Evolutionary conservation across 495 filamentous ascomycete species (phyloP), one percentile per base, ranked within the genome.

Genomic region (Annulohypoxylon stygium): DNA sequence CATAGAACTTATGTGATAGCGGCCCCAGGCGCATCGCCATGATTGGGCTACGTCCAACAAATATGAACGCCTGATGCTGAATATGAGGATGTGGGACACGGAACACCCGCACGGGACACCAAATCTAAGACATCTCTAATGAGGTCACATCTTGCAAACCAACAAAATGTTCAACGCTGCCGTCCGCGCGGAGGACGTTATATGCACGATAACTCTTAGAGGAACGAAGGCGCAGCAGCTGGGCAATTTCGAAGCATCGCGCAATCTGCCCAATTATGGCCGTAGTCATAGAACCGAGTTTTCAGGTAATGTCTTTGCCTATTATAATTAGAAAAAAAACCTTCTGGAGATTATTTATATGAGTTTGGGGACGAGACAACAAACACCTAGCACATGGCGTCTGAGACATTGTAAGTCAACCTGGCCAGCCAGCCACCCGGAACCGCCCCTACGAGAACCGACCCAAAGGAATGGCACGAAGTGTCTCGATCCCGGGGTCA

Each of bases 401-500:
- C 25, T 63, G 43, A 63, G 18, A 60, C 37, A 60, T 54, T 55
- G 11, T 12, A 53, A 47, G 16, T 51, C 43, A 43, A 43, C 36
- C n/a, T 47, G 37, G 10, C 37, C 30, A 14, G 8, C 25, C 43
- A 25, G 61, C 55, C 58, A 64, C 23, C 67, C 63, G 70, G 70
- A 67, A 63, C 11, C 41, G 51, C 34, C 59, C 64, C 58, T 36
- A 18, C 33, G 20, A 20, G 33, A 43, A 64, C 39, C 9, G 59
- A 58, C 50, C 59, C 60, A 50, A 26, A 51, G 65, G 30, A 4
- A 48, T 54, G 61, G 65, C 26, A 53, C 26, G 37, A 68, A 43
- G 69, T 55, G 54, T 61, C 37, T 68, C 10, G 33, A 68, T 53
- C 20, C 61, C 55, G 65, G 65, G 65, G 70, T 68, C 57, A 53